Percentiles rank a stretch among this genome's conserved stretches.
Evolutionary conservation across 2,329 filamentous ascomycete genomes (phyloP).

Genomic region (Mycosphaerella sp.): DNA sequence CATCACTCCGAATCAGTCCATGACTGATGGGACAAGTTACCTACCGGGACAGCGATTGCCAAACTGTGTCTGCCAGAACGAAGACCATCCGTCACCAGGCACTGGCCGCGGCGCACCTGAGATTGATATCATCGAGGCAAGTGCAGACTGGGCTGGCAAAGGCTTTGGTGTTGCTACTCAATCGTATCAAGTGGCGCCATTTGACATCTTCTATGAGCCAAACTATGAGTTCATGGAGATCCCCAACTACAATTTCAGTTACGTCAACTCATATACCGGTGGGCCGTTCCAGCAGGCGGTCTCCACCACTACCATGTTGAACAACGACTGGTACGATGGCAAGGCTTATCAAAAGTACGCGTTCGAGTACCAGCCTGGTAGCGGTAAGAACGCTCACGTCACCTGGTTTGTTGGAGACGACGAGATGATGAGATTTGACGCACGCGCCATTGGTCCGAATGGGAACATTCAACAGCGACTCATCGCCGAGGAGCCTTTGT

Average conservation of each 20-base stretch:
- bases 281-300: slow-evolving; percentile 52
- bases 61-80: slow-evolving; percentile 41
- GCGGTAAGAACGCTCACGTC: slow-evolving; percentile 41
- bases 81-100: slow-evolving; percentile 45
- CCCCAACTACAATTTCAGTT: slow-evolving; percentile 43
- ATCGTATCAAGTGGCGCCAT: slow-evolving; percentile 46
- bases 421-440: slow-evolving; percentile 48
- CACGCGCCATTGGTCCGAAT: slow-evolving; percentile 47
- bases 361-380: slow-evolving; percentile 50
- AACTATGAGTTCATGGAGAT: slow-evolving; percentile 49
- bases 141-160: slow-evolving; percentile 38
- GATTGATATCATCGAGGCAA: slow-evolving; percentile 45
- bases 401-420: slow-evolving; percentile 49
- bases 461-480: slow-evolving; percentile 47
- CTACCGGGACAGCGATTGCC: slow-evolving; percentile 42
- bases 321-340: slow-evolving; percentile 51
- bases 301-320: slow-evolving; percentile 49
- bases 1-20: slow-evolving; percentile 47
- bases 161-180: slow-evolving; percentile 44
- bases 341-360: slow-evolving; percentile 50
- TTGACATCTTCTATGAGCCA: slow-evolving; percentile 47
- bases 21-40: slow-evolving; percentile 38
- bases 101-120: slow-evolving; percentile 44
- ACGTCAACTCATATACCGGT: slow-evolving; percentile 48
- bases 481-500: slow-evolving; percentile 50